Evolutionary conservation across 345 rosid genomes (phyloP), one percentile per base, ranked within the genome.

Genomic region (Trapa bicornis): DNA sequence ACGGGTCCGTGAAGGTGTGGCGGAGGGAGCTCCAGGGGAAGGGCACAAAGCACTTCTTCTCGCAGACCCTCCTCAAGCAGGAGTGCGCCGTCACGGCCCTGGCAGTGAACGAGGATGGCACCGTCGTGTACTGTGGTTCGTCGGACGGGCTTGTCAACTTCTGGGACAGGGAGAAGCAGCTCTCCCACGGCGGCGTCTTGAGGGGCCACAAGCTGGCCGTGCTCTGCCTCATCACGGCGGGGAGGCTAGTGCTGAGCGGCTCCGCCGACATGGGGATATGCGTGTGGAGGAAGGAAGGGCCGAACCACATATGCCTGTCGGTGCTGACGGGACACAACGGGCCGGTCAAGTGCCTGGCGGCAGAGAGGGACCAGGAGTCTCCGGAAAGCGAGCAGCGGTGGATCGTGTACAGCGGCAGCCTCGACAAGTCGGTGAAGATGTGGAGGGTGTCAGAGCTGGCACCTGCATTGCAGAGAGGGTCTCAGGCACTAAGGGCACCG

Each of bases 341-440:
- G 15, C 97, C 98, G 35, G 94, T 93, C 3, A 93, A 93, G 84
- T 93, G 98, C 75, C 78, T 90, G 73, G 97, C 97, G 0, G 87
- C 69, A 1, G 92, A 83, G 77, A 84, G 73, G 78, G 96, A 91
- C 22, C 72, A 43, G 1, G 91, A 84, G 22, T 65, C 88, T 0
- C 29, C 50, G 5, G 71, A 83, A 0, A 80, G 68, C 14, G 92
- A 83, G 68, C 74, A 52, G 53, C 72, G 81, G 69, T 93, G 97
- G 96, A 85, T 85, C 37, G 78, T 93, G 74, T 93, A 93, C 66
- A 93, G 98, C 61, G 98, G 97, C 36, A 93, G 98, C 74, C 73
- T 93, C 69, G 97, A 93, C 69, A 88, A 88, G 72, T 88, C 96
- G 10, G 90, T 93, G 65, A 93, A 90, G 73, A 86, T 93, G 80